A percentile compares a stretch with the other conserved stretches of the same genome.
These are phyloP conservation scores for Hemileccinum rubropunctum DNA, from an alignment of 768 basidiomycete species.

Conservation along the genomic window DNA sequence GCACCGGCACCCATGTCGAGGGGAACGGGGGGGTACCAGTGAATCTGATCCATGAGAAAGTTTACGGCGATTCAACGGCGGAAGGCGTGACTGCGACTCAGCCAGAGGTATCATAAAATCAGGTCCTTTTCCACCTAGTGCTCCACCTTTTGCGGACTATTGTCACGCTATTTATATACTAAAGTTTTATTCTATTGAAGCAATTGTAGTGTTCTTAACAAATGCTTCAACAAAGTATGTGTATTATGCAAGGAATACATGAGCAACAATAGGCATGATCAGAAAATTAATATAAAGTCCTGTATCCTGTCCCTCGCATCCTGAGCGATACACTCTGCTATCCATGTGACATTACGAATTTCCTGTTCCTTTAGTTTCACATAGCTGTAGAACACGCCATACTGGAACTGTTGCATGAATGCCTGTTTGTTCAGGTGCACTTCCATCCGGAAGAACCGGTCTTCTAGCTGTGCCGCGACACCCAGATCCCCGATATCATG, in stretches of 20 bases:
- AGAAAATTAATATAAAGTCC: constrained; percentile 92
- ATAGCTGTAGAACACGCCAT: constrained; percentile 89
- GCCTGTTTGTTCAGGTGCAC: constrained; percentile 92
- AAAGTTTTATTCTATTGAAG: background rate
- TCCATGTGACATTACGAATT: constrained; percentile 87
- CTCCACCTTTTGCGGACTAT: background rate
- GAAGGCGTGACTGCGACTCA: background rate
- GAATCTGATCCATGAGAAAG: constrained; percentile 10
- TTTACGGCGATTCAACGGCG: background rate
- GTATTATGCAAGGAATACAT: constrained; percentile 8
- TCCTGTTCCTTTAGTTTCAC: constrained; percentile 92
- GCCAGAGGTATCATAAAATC: constrained; percentile 5
- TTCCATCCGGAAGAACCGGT: constrained; percentile 92
- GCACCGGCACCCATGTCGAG: constrained; percentile 4
- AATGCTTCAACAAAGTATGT: background rate
- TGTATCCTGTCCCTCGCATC: constrained; percentile 94
- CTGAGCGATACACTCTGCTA: constrained; percentile 98
- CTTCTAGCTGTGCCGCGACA: constrained; percentile 74
- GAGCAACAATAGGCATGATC: constrained; percentile 22
- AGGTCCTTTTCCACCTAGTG: background rate
- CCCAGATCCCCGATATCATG: constrained; percentile 42
- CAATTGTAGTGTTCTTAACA: background rate
- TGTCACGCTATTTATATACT: background rate
- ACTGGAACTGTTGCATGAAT: constrained; percentile 97
- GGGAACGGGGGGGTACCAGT: background rate